Percentiles rank a stretch among this genome's conserved stretches.
Evolutionary conservation across 2,329 filamentous ascomycete species (phyloP).

Genomic region (Tolypocladium ovalisporum): DNA sequence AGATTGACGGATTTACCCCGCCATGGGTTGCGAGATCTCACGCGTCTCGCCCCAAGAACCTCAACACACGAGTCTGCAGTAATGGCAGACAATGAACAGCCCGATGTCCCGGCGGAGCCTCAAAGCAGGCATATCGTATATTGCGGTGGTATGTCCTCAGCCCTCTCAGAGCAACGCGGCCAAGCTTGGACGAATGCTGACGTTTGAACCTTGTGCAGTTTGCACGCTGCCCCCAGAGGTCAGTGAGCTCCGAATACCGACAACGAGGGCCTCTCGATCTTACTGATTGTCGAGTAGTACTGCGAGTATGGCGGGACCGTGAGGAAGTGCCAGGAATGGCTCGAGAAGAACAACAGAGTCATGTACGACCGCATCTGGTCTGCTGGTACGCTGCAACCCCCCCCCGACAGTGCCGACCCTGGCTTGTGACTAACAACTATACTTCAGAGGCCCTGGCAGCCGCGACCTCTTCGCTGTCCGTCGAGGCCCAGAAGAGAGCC

Average conservation of each 20-base stretch:
- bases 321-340: constrained; percentile 97
- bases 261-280: constrained; percentile 3
- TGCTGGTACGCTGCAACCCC: constrained; percentile 45
- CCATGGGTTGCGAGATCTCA: constrained; percentile 14
- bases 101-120: constrained; percentile 32
- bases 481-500: constrained; percentile 88
- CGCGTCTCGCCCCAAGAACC: constrained; percentile 17
- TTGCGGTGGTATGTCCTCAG: constrained; percentile 41
- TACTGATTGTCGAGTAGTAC: constrained; percentile 52
- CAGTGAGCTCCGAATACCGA: constrained; percentile 11
- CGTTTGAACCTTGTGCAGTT: constrained; percentile 28
- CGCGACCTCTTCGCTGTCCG: constrained; percentile 72
- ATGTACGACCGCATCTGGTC: constrained; percentile 80
- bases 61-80: constrained; percentile 13
- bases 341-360: constrained; percentile 60
- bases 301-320: constrained; percentile 96
- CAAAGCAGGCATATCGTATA: constrained; percentile 43
- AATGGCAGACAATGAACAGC: constrained; percentile 45
- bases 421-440: background rate
- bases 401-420: background rate
- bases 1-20: constrained; percentile 21
- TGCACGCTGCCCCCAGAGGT: constrained; percentile 58
- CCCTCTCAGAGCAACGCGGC: background rate
- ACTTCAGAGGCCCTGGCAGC: constrained; percentile 64
- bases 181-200: constrained; percentile 1